Evolutionary conservation across 2,329 filamentous ascomycete genomes (phyloP).

Genomic region (Monilinia laxa): DNA sequence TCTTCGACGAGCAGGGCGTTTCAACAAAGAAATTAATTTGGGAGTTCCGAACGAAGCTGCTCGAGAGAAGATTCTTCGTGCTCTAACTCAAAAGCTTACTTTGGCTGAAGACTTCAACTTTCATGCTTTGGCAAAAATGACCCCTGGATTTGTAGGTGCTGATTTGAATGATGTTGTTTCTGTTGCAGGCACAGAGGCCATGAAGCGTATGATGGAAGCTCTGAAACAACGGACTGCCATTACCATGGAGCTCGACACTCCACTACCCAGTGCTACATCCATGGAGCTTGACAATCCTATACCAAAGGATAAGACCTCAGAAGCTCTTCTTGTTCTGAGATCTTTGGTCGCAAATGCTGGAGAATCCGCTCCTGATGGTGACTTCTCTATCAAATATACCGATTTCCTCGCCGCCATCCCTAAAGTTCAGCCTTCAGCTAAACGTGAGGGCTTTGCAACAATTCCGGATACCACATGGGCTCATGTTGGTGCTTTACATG

Average conservation of each 20-base stretch:
- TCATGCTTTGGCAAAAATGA: constrained; percentile 71
- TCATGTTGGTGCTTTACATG: constrained; percentile 80
- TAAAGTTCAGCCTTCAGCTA: constrained; percentile 74
- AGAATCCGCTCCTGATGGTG: constrained; percentile 51
- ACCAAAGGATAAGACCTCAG: constrained; percentile 26
- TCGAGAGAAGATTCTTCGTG: constrained; percentile 73
- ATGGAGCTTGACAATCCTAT: constrained; percentile 39
- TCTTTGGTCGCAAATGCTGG: constrained; percentile 56
- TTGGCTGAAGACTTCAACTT: constrained; percentile 73
- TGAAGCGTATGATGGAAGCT: constrained; percentile 42
- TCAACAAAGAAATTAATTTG: constrained; percentile 83
- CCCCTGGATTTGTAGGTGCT: constrained; percentile 89
- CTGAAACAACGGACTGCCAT: constrained; percentile 37
- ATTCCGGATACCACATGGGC: constrained; percentile 92
- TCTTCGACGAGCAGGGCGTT: constrained; percentile 70
- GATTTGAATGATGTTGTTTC: constrained; percentile 70
- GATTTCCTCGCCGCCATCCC: constrained; percentile 75
- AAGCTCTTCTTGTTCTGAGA: constrained; percentile 46
- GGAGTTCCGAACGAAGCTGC: constrained; percentile 79
- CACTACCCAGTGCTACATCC: constrained; percentile 27
- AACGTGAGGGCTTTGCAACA: constrained; percentile 91
- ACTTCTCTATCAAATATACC: constrained; percentile 60
- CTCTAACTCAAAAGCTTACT: constrained; percentile 64
- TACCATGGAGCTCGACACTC: constrained; percentile 40
- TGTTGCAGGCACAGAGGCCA: constrained; percentile 42